Conservation (phyloP, 192 early-diverging fungal genomes). For the Gryganskiella cystojenkinii region DNA sequence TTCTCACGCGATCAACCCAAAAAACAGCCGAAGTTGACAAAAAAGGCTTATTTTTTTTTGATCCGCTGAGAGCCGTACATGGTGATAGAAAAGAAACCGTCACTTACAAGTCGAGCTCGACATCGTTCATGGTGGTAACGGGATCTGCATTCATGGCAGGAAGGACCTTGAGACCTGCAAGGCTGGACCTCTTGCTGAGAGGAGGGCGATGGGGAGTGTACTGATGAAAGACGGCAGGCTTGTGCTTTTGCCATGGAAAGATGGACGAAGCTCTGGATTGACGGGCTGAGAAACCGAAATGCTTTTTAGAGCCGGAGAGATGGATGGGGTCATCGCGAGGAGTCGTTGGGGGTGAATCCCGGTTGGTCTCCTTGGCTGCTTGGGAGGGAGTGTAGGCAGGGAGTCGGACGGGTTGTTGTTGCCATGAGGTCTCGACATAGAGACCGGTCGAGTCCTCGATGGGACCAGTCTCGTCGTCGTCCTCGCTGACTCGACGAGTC, state of each 20-base stretch:
- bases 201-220: slow-evolving; percentile 51
- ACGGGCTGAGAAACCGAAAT: slow-evolving; percentile 49
- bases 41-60: too few species aligned
- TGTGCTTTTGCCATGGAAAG: slow-evolving; percentile 52
- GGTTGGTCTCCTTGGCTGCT: slow-evolving; percentile 17
- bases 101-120: slow-evolving; percentile 39
- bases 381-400: slow-evolving; percentile 44
- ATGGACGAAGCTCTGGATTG: slow-evolving; percentile 36
- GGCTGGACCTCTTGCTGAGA: slow-evolving; percentile 40
- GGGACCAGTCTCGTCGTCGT: neutral
- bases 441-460: slow-evolving; percentile 16
- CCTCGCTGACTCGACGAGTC: neutral
- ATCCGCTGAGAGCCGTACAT: too few species aligned
- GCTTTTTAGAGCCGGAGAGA: slow-evolving; percentile 26
- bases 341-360: slow-evolving; percentile 29
- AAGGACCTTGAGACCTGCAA: slow-evolving; percentile 44
- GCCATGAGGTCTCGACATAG: slow-evolving; percentile 43
- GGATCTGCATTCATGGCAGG: slow-evolving; percentile 26
- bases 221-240: slow-evolving; percentile 47
- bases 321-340: slow-evolving; percentile 45
- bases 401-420: slow-evolving; percentile 34
- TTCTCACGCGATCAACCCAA: too few species aligned
- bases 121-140: slow-evolving; percentile 20
- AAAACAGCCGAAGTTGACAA: too few species aligned
- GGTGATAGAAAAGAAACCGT: too few species aligned